phyloP scores from a whole-genome alignment of 441 rosid genomes.

The Arabidopsis hybrid region DNA sequence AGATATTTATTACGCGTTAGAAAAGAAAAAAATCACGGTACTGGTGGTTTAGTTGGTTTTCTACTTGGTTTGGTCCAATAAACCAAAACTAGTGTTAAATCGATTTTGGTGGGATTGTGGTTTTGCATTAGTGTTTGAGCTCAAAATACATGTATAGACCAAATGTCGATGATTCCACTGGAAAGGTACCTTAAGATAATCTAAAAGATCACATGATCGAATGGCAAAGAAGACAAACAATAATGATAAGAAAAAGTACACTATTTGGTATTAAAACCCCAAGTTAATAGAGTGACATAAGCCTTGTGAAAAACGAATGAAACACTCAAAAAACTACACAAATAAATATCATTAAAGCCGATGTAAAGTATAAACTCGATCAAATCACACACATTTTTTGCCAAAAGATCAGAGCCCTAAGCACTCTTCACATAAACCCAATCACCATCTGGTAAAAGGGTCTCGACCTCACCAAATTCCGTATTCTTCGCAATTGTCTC shows the following conservation, averaged over 20 bases:
- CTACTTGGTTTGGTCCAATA: neutral
- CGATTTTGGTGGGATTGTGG: neutral
- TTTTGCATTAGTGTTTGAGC: neutral
- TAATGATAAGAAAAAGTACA: neutral
- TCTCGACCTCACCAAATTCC: neutral
- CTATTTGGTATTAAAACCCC: neutral
- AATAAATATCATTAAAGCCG: neutral
- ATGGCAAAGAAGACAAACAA: neutral
- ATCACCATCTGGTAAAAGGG: conserved; percentile 5
- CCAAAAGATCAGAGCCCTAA: conserved; percentile 1
- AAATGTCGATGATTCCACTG: too few relatives aligned
- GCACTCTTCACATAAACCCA: conserved; percentile 38
- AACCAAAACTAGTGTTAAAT: neutral
- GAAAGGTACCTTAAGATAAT: too few relatives aligned
- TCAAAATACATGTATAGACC: neutral
- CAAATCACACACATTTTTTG: neutral
- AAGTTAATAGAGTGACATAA: neutral
- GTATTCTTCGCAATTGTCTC: neutral
- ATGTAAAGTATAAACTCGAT: conserved; percentile 12
- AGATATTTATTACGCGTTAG: neutral
- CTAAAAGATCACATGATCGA: too few relatives aligned
- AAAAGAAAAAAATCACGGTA: too few relatives aligned
- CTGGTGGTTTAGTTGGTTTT: neutral
- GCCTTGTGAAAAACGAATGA: neutral
- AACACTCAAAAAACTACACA: neutral